These are phyloP conservation scores for Emmonsiellopsis sp. DNA, from an alignment of 2,329 filamentous ascomycete genomes.

Conservation along the genomic window DNA sequence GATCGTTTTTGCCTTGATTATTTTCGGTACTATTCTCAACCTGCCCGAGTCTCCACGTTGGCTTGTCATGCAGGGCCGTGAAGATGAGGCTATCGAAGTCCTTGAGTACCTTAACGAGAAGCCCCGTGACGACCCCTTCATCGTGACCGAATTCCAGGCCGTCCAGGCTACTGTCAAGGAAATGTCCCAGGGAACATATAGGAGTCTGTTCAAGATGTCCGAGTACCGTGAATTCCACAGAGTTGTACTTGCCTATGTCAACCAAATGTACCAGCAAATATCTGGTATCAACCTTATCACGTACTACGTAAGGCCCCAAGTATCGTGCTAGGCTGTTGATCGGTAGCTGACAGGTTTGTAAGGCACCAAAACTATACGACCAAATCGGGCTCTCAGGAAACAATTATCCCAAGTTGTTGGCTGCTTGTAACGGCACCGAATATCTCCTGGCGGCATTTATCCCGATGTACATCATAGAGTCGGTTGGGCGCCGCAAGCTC, in stretches of 20 bases:
- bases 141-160: conserved; percentile 31
- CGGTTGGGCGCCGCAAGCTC: conserved; percentile 28
- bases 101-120: conserved; percentile 35
- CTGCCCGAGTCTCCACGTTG: conserved; percentile 36
- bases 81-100: conserved; percentile 26
- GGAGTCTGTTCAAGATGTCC: conserved; percentile 31
- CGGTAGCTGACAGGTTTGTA: neutral
- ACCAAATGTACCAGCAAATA: conserved; percentile 30
- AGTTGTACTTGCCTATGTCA: conserved; percentile 23
- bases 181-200: conserved; percentile 31
- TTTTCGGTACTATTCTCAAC: conserved; percentile 31
- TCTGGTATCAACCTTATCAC: conserved; percentile 30
- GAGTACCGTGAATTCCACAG: conserved; percentile 28
- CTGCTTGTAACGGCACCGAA: conserved; percentile 22
- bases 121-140: conserved; percentile 28
- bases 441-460: conserved; percentile 32
- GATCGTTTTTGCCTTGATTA: conserved; percentile 46
- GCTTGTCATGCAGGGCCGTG: conserved; percentile 37
- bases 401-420: conserved; percentile 17
- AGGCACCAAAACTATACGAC: neutral
- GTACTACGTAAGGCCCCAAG: conserved; percentile 29
- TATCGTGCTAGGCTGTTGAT: conserved; percentile 20
- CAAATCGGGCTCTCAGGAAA: neutral
- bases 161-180: conserved; percentile 31
- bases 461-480: conserved; percentile 40